These are phyloP conservation scores for Huntiella bhutanensis DNA, from an alignment of 2,329 filamentous ascomycete genomes.

Conservation along the genomic window DNA sequence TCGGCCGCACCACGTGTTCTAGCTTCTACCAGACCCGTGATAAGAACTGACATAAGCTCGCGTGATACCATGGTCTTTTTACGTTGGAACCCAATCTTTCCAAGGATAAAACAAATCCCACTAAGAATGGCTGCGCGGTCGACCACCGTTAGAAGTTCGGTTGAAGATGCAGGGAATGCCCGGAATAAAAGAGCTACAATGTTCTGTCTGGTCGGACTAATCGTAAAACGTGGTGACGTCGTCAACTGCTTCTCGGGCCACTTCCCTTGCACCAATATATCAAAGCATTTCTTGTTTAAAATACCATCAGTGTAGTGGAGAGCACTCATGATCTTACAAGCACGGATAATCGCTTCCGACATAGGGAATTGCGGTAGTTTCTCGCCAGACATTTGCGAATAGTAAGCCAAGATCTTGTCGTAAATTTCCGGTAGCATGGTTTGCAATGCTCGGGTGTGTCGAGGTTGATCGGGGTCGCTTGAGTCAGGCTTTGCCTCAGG, in stretches of 20 bases:
- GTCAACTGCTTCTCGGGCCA: constrained; percentile 30
- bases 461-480: constrained; percentile 27
- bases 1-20: constrained; percentile 88
- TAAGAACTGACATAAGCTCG: constrained; percentile 66
- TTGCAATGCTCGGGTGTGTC: constrained; percentile 35
- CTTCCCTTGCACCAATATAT: constrained; percentile 45
- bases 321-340: constrained; percentile 49
- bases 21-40: constrained; percentile 73
- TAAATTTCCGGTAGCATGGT: constrained; percentile 51
- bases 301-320: constrained; percentile 47
- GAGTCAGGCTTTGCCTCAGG: constrained; percentile 17
- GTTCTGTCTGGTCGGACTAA: constrained; percentile 38
- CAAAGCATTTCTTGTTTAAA: constrained; percentile 39
- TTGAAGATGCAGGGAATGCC: constrained; percentile 48
- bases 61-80: constrained; percentile 84
- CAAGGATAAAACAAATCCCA: constrained; percentile 73
- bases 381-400: constrained; percentile 51
- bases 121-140: constrained; percentile 66
- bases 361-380: constrained; percentile 50
- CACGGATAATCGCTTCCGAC: constrained; percentile 55
- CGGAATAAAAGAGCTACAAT: constrained; percentile 48
- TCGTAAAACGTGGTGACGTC: constrained; percentile 35
- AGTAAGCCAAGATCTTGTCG: constrained; percentile 56
- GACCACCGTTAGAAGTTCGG: constrained; percentile 49
- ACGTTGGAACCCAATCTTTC: constrained; percentile 57